Evolutionary conservation across 495 filamentous ascomycete species (phyloP), one percentile per base, ranked within the genome.

Genomic region (Aspergillus cavernicola): DNA sequence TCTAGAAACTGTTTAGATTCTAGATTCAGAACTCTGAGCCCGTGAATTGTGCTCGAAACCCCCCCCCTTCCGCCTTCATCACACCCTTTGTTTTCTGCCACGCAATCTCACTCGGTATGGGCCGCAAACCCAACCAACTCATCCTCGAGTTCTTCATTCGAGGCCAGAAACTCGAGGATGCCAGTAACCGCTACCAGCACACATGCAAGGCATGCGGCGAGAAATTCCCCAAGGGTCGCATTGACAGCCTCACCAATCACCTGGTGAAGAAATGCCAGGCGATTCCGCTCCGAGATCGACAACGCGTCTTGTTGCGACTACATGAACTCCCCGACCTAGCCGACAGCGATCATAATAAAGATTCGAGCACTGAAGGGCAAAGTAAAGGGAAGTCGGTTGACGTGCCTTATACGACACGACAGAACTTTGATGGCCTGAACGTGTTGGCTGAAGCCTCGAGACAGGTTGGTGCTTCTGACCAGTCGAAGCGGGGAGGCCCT

Each of bases 171-270:
- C 75, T 92, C 59, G 83, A 86, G 59, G 89, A 93, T 64, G 82
- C 85, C 51, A 89, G 85, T 73, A 95, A 95, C 66, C 82, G 90
- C 38, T 95, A 95, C 61, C 83, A 87, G 59, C 87, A 92, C 65
- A 90, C 86, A 3, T 95, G 89, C 80, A 90, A 89, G 72, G 76
- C 82, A 35, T 95, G 90, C 61, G 87, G 88, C 41, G 87, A 92
- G 61, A 81, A 84, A 58, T 92, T 92, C 53, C 87, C 88, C 38
- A 92, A 92, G 59, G 90, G 90, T 57, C 81, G 90, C 44, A 83
- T 88, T 62, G 90, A 95, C 54, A 88, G 81, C 61, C 69, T 95
- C 16, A 86, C 80, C 28, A 84, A 73, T 57, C 90, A 95, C 62
- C 72, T 95, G 40, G 79, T 85, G 37, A 92, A 89, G 67, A 90